Base-by-base conservation (phyloP, 768 basidiomycete genomes). In the Ramaria rubella region DNA sequence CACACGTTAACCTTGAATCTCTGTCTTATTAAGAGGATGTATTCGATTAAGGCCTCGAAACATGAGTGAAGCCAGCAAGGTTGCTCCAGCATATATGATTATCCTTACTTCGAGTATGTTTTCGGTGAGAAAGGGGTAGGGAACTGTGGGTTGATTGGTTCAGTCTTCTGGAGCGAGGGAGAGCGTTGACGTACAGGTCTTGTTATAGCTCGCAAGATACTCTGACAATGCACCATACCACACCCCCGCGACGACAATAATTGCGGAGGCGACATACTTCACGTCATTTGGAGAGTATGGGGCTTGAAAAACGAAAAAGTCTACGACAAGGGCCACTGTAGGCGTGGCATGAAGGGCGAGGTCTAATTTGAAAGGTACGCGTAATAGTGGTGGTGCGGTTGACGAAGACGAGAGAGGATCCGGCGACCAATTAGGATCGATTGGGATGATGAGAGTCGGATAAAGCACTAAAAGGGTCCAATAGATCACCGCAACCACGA, bases 41-140 rank as follows among this genome's bases (percentile, higher is more conserved):
- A 86, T 61, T 17, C 66, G 63, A 63, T 92, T 91, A 51, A 91
- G 68, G 1, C 68, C 56, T 65, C 75, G 73, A 64, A 91, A 86
- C 5, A 79, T 79, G 11, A 72, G 38, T 34, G 81, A 72, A 2
- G 83, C 84, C 23, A 87, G 68, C 1, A 70, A 52, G 0, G 78
- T 75, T 1, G 80, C 75, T 5, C 69, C 75, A 31, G 65, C 63
- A 69, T 92, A 93, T 34, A 91, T 87, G 6, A 66, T 69, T 12
- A 83, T 59, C 14, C 89, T 78, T 29, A 74, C 69, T 7, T 64
- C 60, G 19, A 83, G 70, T 0, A 80, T 70, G 64, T 77, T 83
- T 17, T 83, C 61, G 0, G 82, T 87, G 57, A 93, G 73, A 72
- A 93, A 92, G 0, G 90, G 90, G 69, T 93, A 92, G 26, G 90